Conservation (phyloP, 768 basidiomycete species). For the Mycena albidolilacea region DNA sequence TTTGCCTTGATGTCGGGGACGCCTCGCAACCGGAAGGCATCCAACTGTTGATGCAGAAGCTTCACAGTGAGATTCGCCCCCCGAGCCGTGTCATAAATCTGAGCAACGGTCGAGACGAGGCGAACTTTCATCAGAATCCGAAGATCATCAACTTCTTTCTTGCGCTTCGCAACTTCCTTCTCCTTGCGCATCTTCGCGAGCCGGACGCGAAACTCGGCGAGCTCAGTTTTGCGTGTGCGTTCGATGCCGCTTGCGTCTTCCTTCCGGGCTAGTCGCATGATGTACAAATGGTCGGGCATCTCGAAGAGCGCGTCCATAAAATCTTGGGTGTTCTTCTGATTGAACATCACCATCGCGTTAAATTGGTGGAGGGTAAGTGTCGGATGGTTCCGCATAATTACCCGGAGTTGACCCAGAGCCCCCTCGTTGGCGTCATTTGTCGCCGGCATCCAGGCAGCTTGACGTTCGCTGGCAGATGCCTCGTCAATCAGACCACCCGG, state of each 20-base stretch:
- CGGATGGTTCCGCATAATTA: background rate
- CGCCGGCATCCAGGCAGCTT: background rate
- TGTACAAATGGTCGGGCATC: background rate
- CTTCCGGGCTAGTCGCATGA: conserved; percentile 8
- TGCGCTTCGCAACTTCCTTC: background rate
- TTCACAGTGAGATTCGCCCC: too few relatives aligned
- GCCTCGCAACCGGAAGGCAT: too few relatives aligned
- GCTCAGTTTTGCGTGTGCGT: background rate
- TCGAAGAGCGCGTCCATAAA: conserved; percentile 18
- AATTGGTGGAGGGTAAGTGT: conserved; percentile 15
- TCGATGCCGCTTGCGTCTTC: conserved; percentile 6
- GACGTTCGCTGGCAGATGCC: background rate
- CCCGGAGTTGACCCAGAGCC: background rate
- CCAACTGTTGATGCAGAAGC: too few relatives aligned
- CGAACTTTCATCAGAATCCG: background rate
- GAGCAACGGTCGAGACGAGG: too few relatives aligned
- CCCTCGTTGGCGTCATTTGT: background rate
- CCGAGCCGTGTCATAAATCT: too few relatives aligned
- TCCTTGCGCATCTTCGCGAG: conserved; percentile 1
- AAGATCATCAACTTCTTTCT: conserved; percentile 19
- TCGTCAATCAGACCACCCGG: background rate
- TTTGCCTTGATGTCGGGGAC: too few relatives aligned
- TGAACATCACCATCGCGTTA: conserved; percentile 11
- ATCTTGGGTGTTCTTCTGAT: conserved; percentile 13
- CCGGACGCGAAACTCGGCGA: conserved; percentile 10